phyloP scores from a whole-genome alignment of 78 protist genomes.

The Guillardia theta region DNA sequence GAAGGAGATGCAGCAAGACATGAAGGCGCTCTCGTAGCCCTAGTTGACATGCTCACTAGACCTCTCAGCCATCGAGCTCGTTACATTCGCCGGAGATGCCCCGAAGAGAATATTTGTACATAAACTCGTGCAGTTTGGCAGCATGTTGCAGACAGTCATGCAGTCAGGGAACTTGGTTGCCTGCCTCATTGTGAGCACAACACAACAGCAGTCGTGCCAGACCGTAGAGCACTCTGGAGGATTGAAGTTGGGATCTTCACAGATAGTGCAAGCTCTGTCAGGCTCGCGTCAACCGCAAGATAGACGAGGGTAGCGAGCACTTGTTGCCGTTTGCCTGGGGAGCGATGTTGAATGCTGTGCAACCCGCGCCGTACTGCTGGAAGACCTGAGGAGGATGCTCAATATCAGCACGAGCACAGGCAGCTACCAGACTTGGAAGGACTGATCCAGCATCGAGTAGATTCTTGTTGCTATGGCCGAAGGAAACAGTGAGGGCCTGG shows the following conservation, averaged over 20 bases:
- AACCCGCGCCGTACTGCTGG: neutral
- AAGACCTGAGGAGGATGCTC: neutral
- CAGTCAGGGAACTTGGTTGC: neutral
- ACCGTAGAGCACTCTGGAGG: slow-evolving; percentile 1
- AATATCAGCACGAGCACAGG: neutral
- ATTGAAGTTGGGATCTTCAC: neutral
- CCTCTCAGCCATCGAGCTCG: no score
- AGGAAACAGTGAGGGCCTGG: neutral
- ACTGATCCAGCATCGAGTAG: neutral
- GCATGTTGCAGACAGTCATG: neutral
- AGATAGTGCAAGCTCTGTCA: neutral
- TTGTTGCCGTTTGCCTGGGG: neutral
- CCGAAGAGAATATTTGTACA: neutral
- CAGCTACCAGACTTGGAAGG: neutral
- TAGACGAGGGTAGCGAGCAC: no score
- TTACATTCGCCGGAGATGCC: no score
- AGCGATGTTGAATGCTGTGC: slow-evolving; percentile 5
- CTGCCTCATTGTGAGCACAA: neutral
- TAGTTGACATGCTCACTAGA: no score
- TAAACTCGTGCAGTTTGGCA: neutral
- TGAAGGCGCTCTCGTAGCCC: neutral
- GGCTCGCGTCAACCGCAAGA: no score
- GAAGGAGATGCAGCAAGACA: neutral
- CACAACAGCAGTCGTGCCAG: neutral
- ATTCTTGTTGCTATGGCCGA: neutral